A percentile compares a stretch with the other conserved stretches of the same genome.
These are phyloP conservation scores for Exophiala lecanii-corni DNA, from an alignment of 2,329 filamentous ascomycete species.

Conservation along the genomic window DNA sequence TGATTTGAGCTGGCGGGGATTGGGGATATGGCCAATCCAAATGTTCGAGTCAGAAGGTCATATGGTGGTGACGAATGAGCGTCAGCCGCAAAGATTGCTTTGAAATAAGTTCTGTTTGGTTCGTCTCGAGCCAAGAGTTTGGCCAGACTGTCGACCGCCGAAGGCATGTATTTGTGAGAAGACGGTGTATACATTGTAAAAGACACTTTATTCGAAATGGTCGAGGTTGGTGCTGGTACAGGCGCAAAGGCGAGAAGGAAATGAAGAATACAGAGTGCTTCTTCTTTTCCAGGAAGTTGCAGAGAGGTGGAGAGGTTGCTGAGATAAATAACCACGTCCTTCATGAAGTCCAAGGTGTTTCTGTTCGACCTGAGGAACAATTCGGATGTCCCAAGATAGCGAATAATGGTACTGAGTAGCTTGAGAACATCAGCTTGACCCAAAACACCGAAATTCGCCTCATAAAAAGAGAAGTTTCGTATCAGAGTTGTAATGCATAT, in stretches of 20 bases:
- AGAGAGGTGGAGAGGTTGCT: constrained; percentile 82
- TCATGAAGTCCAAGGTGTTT: constrained; percentile 95
- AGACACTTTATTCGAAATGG: constrained; percentile 56
- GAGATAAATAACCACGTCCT: constrained; percentile 81
- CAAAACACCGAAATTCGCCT: constrained; percentile 69
- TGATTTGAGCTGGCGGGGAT: constrained; percentile 61
- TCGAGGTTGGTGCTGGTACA: constrained; percentile 59
- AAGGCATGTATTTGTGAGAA: constrained; percentile 80
- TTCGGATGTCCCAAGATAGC: constrained; percentile 82
- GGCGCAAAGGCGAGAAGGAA: constrained; percentile 90
- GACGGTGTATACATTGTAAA: constrained; percentile 78
- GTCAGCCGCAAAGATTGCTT: constrained; percentile 73
- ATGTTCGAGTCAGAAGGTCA: constrained; percentile 80
- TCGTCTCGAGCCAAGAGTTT: constrained; percentile 91
- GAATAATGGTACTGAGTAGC: constrained; percentile 76
- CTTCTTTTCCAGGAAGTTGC: constrained; percentile 78
- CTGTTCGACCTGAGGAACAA: constrained; percentile 75
- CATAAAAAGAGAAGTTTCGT: constrained; percentile 84
- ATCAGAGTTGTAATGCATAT: constrained; percentile 90
- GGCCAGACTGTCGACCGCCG: constrained; percentile 83
- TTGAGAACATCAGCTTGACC: constrained; percentile 74
- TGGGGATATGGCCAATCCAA: constrained; percentile 79
- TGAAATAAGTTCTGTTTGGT: constrained; percentile 82
- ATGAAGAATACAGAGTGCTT: constrained; percentile 78
- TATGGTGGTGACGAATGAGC: constrained; percentile 59